phyloP scores from a whole-genome alignment of 2,329 filamentous ascomycete species.

The Venturia oleaginea region DNA sequence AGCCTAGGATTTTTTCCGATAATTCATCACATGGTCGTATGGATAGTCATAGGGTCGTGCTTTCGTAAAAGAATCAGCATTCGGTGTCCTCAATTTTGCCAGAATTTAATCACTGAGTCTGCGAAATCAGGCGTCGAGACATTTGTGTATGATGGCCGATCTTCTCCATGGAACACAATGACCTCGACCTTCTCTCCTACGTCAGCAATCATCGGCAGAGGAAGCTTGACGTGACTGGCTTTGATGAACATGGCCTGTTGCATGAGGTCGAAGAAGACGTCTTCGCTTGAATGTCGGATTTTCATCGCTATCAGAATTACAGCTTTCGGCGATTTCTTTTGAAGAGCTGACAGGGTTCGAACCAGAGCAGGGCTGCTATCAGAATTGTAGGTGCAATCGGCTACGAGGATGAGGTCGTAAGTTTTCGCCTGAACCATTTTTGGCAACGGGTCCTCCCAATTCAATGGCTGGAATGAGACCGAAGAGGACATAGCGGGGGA shows the following conservation, averaged over 20 bases:
- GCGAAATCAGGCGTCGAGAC: neutral
- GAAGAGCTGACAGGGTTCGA: conserved; percentile 43
- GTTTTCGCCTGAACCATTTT: conserved; percentile 25
- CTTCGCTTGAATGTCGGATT: conserved; percentile 56
- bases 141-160: conserved; percentile 8
- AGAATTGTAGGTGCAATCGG: conserved; percentile 66
- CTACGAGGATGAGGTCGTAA: conserved; percentile 54
- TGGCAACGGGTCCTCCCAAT: conserved; percentile 53
- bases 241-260: conserved; percentile 21
- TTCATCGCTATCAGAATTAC: conserved; percentile 56
- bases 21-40: too few relatives aligned
- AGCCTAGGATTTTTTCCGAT: too few relatives aligned
- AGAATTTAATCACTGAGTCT: neutral
- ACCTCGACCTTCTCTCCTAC: conserved; percentile 6
- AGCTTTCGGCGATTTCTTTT: conserved; percentile 38
- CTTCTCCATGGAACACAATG: conserved; percentile 10
- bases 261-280: conserved; percentile 54
- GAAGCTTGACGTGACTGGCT: conserved; percentile 3
- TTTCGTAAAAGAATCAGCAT: too few relatives aligned
- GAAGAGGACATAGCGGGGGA: conserved; percentile 34
- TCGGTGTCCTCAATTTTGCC: neutral
- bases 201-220: neutral
- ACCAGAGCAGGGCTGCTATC: conserved; percentile 58
- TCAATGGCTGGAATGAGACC: conserved; percentile 44
- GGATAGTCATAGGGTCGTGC: too few relatives aligned